Base-by-base conservation (phyloP, 2,329 filamentous ascomycete genomes). In the Escovopsis sp. region DNA sequence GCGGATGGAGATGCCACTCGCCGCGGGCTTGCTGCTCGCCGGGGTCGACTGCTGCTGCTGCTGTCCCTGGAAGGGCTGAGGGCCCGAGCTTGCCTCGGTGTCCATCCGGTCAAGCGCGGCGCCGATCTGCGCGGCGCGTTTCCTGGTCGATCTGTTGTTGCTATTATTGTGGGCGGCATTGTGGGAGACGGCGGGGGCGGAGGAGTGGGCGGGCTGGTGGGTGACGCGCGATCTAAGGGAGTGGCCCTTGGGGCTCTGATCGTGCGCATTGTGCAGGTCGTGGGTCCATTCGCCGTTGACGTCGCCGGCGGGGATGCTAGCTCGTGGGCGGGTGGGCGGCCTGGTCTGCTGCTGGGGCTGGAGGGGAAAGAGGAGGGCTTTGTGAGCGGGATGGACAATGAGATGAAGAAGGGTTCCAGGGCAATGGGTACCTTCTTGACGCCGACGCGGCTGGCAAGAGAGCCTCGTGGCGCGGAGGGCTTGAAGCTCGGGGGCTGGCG, bases 231-330 rank as follows among this genome's bases (percentile, higher is more conserved):
- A 56, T 36, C 63, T 61, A 30, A 74, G 57, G 9, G 65, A 61
- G 43, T 52, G 55, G 38, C 47, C 36, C 36, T 42, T 34, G 41
- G 16, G 23, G 46, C 46, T 51, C 45, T 47, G 63, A 40, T 62
- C 50, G 21, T 23, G 21, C 45, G 60, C 44, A 43, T 58, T 56
- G 53, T 83, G 76, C 4, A 82, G 65, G 45, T 83, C 78, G 52
- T 82, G 77, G 9, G 73, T 76, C 78, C 77, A 83, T 55, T 79
- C 75, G 43, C 68, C 66, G 45, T 79, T 66, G 52, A 80, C 68
- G 51, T 74, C 70, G 42, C 70, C 67, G 12, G 60, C 50, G 21
- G 63, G 59, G 21, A 53, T 42, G 33, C 49, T 54, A 19, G 52
- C 47, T 43, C 61, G 57, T 17, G 45, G 42, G 30, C 37, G 40